These are phyloP conservation scores for Alliaria petiolata DNA, from an alignment of 345 rosid genomes.

Conservation along the genomic window DNA sequence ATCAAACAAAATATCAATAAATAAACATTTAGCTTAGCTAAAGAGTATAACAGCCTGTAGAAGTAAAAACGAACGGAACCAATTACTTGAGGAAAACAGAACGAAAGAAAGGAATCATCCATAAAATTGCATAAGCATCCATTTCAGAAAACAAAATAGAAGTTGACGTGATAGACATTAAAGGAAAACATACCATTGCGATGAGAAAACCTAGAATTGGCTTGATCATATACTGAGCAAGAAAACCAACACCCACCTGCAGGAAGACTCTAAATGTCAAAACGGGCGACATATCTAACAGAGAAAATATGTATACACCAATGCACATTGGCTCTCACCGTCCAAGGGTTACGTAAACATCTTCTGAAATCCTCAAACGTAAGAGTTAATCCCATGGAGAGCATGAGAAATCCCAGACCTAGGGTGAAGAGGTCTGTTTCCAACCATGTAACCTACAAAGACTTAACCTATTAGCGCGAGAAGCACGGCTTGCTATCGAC, in stretches of 20 bases:
- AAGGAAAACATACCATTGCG: slow-evolving; percentile 57
- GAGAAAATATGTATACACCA: background rate
- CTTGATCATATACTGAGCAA: slow-evolving; percentile 85
- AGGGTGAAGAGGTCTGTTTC: slow-evolving; percentile 86
- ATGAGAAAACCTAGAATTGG: slow-evolving; percentile 78
- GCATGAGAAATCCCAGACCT: slow-evolving; percentile 94
- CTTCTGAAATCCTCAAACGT: slow-evolving; percentile 87
- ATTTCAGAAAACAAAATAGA: background rate
- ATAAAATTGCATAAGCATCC: background rate
- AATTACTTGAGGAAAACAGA: background rate
- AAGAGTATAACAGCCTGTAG: background rate
- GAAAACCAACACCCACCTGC: slow-evolving; percentile 97
- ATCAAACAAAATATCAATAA: background rate
- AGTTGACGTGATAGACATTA: slow-evolving; percentile 1
- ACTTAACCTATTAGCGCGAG: background rate
- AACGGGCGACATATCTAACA: background rate
- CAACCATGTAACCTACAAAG: slow-evolving; percentile 83
- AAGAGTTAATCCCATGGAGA: slow-evolving; percentile 94
- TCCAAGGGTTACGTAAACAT: slow-evolving; percentile 94
- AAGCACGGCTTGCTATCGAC: background rate
- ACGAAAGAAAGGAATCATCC: background rate
- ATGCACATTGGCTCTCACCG: slow-evolving; percentile 50
- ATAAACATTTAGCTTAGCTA: background rate
- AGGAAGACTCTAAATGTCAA: slow-evolving; percentile 18
- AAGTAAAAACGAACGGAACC: background rate